phyloP scores from a whole-genome alignment of 495 filamentous ascomycete species.

The Xylaria grammica region DNA sequence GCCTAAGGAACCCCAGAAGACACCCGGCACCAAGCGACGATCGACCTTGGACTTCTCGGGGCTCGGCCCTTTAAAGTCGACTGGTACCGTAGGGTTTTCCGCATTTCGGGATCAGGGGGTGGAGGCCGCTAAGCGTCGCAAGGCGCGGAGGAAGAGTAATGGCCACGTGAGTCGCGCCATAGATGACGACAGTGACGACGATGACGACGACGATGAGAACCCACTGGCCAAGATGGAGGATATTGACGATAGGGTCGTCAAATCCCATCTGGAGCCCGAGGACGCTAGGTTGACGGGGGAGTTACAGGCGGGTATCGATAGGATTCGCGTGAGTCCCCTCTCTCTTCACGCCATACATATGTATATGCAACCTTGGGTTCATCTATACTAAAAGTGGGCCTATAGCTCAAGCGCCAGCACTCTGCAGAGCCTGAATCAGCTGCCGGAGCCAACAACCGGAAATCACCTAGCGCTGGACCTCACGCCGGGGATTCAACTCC shows the following conservation, averaged over 20 bases:
- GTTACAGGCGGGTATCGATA: slow-evolving; percentile 85
- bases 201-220: slow-evolving; percentile 73
- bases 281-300: slow-evolving; percentile 85
- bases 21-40: slow-evolving; percentile 68
- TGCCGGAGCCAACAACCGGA: slow-evolving; percentile 41
- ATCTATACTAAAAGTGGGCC: slow-evolving; percentile 29
- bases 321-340: slow-evolving; percentile 77
- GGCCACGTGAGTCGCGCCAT: slow-evolving; percentile 46
- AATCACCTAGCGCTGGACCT: slow-evolving; percentile 44
- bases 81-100: slow-evolving; percentile 85
- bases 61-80: slow-evolving; percentile 81
- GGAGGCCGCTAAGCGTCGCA: slow-evolving; percentile 54
- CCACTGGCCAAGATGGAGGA: slow-evolving; percentile 68
- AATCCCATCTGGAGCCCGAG: slow-evolving; percentile 65
- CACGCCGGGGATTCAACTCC: slow-evolving; percentile 40
- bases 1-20: slow-evolving; percentile 62
- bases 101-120: slow-evolving; percentile 77
- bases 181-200: slow-evolving; percentile 67
- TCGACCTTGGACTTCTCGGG: slow-evolving; percentile 80
- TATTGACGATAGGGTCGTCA: slow-evolving; percentile 71
- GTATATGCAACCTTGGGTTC: background rate
- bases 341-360: background rate
- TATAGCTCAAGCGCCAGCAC: slow-evolving; percentile 92
- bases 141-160: slow-evolving; percentile 63
- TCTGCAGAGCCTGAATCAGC: slow-evolving; percentile 74